A percentile compares a stretch with the other conserved stretches of the same genome.
Evolutionary conservation across 176 grass and related monocot species (phyloP).

Genomic region (Oryza punctata): DNA sequence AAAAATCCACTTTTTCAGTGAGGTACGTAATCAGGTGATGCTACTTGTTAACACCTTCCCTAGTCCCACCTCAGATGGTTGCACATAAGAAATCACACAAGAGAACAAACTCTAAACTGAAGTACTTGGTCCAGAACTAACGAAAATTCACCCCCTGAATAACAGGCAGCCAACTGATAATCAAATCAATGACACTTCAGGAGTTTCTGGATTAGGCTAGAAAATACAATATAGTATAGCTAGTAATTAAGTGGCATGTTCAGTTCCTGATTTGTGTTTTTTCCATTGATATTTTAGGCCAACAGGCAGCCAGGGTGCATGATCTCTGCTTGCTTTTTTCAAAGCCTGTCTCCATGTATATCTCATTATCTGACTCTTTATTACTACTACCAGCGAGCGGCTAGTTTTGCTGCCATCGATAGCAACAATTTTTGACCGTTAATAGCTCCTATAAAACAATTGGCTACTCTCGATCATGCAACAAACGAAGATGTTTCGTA

Average conservation of each 20-base stretch:
- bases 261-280: not conserved
- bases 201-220: not conserved
- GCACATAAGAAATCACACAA: conserved; percentile 8
- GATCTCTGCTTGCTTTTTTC: not conserved
- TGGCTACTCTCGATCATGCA: conserved; percentile 24
- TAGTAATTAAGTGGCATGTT: not conserved
- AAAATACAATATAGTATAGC: not conserved
- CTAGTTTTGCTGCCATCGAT: conserved; percentile 33
- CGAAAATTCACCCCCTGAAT: not conserved
- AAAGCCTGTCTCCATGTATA: not conserved
- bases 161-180: not conserved
- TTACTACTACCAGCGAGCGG: not conserved
- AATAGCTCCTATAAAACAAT: conserved; percentile 38
- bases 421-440: conserved; percentile 58
- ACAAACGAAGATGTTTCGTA: not conserved
- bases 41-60: conserved; percentile 6
- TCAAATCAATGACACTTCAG: not conserved
- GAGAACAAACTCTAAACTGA: conserved; percentile 26
- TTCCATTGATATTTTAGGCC: not conserved
- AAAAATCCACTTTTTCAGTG: not conserved
- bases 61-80: conserved; percentile 21
- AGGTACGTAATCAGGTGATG: not conserved
- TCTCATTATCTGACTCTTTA: not conserved
- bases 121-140: conserved; percentile 24
- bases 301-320: not conserved